Base-by-base conservation (phyloP, 768 basidiomycete species). In the Xerocomus brunneocitrinus region DNA sequence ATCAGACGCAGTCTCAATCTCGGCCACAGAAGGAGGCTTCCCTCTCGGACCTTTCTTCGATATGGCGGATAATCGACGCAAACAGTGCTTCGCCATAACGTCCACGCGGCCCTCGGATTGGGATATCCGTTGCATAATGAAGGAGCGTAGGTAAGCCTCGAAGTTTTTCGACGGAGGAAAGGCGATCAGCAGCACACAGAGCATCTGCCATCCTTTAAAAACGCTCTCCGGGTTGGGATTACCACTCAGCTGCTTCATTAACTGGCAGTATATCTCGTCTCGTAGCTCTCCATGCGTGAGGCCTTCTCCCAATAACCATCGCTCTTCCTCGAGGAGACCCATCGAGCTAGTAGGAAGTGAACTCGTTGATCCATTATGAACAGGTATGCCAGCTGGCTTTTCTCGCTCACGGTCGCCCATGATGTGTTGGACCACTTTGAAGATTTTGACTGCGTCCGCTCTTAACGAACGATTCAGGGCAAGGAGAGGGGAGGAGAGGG, bases 111-210 rank as follows among this genome's bases (percentile, higher is more conserved):
- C 87, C 67, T 89, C 86, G 19, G 81, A 79, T 24, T 85, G 78
- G 2, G 74, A 71, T 7, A 80, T 83, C 50, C 85, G 82, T 45
- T 82, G 80, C 56, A 84, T 79, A 41, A 95, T 82, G 71, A 93
- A 95, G n/a, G 79, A 76, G 28, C 79, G 81, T 9, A 95, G 78
- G 68, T 91, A 91, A 1, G 84, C 77, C 65, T 94, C 92, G 61
- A 95, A 94, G 67, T 93, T 87, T 72, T 92, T 93, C 9, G 91
- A 94, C 1, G 95, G 94, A 5, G 91, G 90, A 67, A 98, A 98
- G 3, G 91, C 89, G 50, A 90, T 82, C n/a, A 94, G 76, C 27
- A 94, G 75, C 3, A 98, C 92, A 65, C 91, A 95, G 41, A 95
- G 73, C 45, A 97, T 74, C 64, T 97, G 95, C 89, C 93, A 97